These are phyloP conservation scores for Teratosphaeria epicoccoides DNA, from an alignment of 2,329 filamentous ascomycete genomes.

Conservation along the genomic window DNA sequence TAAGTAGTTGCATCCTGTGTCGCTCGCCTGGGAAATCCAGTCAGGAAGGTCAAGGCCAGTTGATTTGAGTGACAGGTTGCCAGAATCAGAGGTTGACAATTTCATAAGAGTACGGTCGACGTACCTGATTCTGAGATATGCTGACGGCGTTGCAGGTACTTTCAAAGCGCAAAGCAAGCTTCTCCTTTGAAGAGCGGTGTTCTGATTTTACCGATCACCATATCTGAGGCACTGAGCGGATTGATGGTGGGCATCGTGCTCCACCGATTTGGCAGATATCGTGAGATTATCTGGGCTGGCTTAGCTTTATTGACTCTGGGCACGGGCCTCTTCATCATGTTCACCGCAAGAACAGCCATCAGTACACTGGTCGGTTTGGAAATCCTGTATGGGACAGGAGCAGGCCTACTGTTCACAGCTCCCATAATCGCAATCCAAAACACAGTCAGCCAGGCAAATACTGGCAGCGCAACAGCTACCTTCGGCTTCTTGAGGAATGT, in stretches of 20 bases:
- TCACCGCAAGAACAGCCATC: conserved; percentile 28
- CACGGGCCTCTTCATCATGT: conserved; percentile 37
- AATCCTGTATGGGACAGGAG: conserved; percentile 41
- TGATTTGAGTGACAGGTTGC: no score
- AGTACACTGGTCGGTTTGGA: conserved; percentile 38
- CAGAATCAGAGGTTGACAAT: no score
- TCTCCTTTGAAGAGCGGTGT: conserved; percentile 51
- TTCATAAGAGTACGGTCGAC: no score
- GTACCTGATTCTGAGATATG: no score
- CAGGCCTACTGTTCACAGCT: conserved; percentile 43
- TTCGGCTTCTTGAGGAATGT: conserved; percentile 39
- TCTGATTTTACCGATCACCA: conserved; percentile 50
- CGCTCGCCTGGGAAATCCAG: no score
- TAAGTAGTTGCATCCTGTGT: no score
- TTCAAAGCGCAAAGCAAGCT: conserved; percentile 56
- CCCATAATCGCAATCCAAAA: conserved; percentile 48
- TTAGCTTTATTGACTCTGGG: conserved; percentile 34
- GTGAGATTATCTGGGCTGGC: conserved; percentile 37
- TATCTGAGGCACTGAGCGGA: conserved; percentile 34
- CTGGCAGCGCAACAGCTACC: conserved; percentile 43
- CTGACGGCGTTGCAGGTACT: conserved; percentile 34
- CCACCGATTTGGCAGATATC: conserved; percentile 40
- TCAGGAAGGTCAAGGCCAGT: no score
- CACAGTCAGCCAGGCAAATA: conserved; percentile 35
- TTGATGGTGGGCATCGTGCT: conserved; percentile 40